These are phyloP conservation scores for Cladobotryum protrusum DNA, from an alignment of 2,329 filamentous ascomycete species.

Conservation along the genomic window DNA sequence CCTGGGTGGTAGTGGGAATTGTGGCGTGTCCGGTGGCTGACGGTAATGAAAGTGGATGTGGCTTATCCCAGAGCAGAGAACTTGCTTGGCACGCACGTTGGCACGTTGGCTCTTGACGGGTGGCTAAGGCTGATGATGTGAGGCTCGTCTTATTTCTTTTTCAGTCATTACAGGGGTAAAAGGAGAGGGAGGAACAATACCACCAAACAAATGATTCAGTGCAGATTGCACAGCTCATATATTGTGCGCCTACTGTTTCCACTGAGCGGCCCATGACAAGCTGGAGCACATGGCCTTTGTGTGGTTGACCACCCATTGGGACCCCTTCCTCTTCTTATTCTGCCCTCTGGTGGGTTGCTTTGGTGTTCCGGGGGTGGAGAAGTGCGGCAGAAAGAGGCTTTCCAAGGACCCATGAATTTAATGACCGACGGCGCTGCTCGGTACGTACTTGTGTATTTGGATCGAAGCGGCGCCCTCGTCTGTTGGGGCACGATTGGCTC, in stretches of 20 bases:
- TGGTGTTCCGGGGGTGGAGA: slow-evolving; percentile 3
- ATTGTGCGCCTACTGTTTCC: neutral
- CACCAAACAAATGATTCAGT: neutral
- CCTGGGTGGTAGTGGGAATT: neutral
- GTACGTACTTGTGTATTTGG: neutral
- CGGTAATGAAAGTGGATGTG: too few relatives aligned
- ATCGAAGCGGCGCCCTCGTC: neutral
- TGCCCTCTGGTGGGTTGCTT: too few relatives aligned
- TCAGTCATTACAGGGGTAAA: too few relatives aligned
- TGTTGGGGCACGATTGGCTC: neutral
- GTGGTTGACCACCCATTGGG: neutral
- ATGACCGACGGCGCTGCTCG: neutral
- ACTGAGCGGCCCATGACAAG: slow-evolving; percentile 1
- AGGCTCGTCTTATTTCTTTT: too few relatives aligned
- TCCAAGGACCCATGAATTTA: neutral
- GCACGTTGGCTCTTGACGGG: too few relatives aligned
- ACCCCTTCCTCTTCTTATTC: neutral
- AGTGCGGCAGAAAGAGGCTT: slow-evolving; percentile 1
- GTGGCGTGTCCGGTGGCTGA: too few relatives aligned
- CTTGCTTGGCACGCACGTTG: too few relatives aligned
- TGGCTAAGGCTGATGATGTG: too few relatives aligned
- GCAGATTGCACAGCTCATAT: neutral
- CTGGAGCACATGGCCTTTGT: slow-evolving; percentile 3
- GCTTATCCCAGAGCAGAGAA: too few relatives aligned
- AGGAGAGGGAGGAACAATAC: neutral